Evolutionary conservation across 257 asterid species (phyloP).

Genomic region (Solanum sitiens): DNA sequence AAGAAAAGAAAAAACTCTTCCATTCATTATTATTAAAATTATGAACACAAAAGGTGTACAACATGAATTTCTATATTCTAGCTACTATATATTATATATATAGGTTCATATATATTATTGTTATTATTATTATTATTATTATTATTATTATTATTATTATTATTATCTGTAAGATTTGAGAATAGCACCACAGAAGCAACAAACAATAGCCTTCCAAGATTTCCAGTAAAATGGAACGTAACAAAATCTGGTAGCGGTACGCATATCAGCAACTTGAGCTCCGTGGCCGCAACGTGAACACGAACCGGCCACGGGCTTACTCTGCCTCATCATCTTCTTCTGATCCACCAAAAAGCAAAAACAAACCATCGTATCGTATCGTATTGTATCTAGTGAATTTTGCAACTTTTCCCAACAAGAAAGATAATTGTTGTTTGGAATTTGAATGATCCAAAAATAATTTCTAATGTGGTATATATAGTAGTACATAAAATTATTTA

Average conservation of each 20-base stretch:
- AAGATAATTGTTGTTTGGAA: not conserved
- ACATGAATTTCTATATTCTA: not conserved
- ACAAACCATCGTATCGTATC: constrained; percentile 29
- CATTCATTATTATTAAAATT: not conserved
- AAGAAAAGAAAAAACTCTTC: not conserved
- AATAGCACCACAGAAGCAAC: constrained; percentile 56
- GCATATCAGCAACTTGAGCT: constrained; percentile 72
- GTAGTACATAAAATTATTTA: not conserved
- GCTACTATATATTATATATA: not conserved
- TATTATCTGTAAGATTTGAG: constrained; percentile 50
- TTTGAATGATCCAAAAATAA: not conserved
- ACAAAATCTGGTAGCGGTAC: constrained; percentile 67
- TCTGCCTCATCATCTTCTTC: constrained; percentile 41
- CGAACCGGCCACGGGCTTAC: constrained; percentile 64
- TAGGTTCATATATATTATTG: not conserved
- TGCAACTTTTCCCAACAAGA: not conserved
- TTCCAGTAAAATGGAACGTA: constrained; percentile 54
- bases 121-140: not conserved
- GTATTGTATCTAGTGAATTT: not conserved
- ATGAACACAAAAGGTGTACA: not conserved
- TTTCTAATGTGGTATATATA: not conserved
- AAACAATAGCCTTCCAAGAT: constrained; percentile 70
- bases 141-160: not conserved
- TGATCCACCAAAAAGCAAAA: constrained; percentile 84
- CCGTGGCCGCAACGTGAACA: constrained; percentile 68